phyloP scores from a whole-genome alignment of 2,329 filamentous ascomycete species.

The Bisporella sp. region DNA sequence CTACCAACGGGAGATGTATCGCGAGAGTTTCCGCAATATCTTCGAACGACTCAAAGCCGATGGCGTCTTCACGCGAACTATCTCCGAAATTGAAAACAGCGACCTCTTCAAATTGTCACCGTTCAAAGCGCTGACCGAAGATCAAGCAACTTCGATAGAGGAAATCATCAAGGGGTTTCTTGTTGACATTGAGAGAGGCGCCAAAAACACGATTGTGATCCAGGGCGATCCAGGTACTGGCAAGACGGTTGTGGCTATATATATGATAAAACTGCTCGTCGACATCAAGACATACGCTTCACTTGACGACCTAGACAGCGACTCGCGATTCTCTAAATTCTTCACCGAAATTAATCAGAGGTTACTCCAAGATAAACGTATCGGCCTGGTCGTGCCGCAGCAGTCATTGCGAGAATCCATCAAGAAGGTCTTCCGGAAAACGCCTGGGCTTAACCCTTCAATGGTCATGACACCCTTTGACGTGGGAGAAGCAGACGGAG shows the following conservation, averaged over 20 bases:
- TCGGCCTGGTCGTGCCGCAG: slow-evolving; percentile 8
- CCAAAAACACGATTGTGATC: slow-evolving; percentile 6
- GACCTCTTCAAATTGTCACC: slow-evolving; percentile 8
- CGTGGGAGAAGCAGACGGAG: slow-evolving; percentile 9
- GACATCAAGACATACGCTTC: slow-evolving; percentile 9
- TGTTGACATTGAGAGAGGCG: slow-evolving; percentile 6
- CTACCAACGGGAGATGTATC: slow-evolving; percentile 10
- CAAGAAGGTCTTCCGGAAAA: slow-evolving; percentile 8
- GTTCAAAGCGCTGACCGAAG: slow-evolving; percentile 10
- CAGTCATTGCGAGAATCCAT: slow-evolving; percentile 10
- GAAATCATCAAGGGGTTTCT: slow-evolving; percentile 9
- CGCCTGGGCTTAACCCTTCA: slow-evolving; percentile 9
- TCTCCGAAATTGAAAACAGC: slow-evolving; percentile 9
- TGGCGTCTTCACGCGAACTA: slow-evolving; percentile 9
- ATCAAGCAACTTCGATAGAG: slow-evolving; percentile 8
- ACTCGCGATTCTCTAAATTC: slow-evolving; percentile 8
- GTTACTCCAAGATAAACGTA: slow-evolving; percentile 7
- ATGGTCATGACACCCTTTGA: slow-evolving; percentile 10
- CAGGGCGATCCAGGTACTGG: slow-evolving; percentile 10
- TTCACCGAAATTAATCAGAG: slow-evolving; percentile 7
- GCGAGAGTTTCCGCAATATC: slow-evolving; percentile 8
- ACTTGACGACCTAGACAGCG: slow-evolving; percentile 10
- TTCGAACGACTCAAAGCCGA: slow-evolving; percentile 10
- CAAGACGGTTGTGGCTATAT: slow-evolving; percentile 10
- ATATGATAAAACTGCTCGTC: slow-evolving; percentile 11